A percentile compares a stretch with the other conserved stretches of the same genome.
Conservation (phyloP, 1,284 basidiomycete genomes). For the Coniophora puteana region DNA sequence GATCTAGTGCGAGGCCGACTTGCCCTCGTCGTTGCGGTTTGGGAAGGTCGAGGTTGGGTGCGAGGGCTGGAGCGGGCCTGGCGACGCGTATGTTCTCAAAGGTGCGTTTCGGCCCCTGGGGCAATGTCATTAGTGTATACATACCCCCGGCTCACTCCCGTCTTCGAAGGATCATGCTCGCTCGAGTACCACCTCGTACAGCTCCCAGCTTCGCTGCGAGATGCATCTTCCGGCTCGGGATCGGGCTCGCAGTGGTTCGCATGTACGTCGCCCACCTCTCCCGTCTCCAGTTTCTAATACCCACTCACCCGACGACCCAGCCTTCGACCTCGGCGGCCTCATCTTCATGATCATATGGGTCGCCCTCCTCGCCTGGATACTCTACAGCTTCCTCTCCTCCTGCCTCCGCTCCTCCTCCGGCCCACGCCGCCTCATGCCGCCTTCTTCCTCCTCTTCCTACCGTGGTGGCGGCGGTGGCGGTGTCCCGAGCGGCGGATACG, state of each 20-base stretch:
- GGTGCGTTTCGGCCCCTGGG: constrained; percentile 48
- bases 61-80: constrained; percentile 81
- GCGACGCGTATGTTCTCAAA: constrained; percentile 82
- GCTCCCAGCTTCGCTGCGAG: constrained; percentile 48
- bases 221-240: constrained; percentile 9
- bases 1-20: constrained; percentile 80
- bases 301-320: constrained; percentile 20
- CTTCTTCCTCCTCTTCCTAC: no score
- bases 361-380: constrained; percentile 46
- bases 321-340: constrained; percentile 35
- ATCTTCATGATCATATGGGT: constrained; percentile 59
- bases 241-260: constrained; percentile 12
- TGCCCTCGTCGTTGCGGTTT: constrained; percentile 77
- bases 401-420: constrained; percentile 37
- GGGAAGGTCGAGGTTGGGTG: constrained; percentile 84
- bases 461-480: constrained; percentile 25
- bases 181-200: constrained; percentile 77
- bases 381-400: constrained; percentile 55
- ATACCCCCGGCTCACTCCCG: constrained; percentile 1
- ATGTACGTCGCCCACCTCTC: constrained; percentile 3
- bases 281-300: neutral
- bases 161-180: constrained; percentile 70
- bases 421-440: constrained; percentile 20
- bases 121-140: neutral
- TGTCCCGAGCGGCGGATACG: constrained; percentile 49